A percentile compares a stretch with the other conserved stretches of the same genome.
Conservation (phyloP, 1,139 yeast species). For the Geotrichum australiense region DNA sequence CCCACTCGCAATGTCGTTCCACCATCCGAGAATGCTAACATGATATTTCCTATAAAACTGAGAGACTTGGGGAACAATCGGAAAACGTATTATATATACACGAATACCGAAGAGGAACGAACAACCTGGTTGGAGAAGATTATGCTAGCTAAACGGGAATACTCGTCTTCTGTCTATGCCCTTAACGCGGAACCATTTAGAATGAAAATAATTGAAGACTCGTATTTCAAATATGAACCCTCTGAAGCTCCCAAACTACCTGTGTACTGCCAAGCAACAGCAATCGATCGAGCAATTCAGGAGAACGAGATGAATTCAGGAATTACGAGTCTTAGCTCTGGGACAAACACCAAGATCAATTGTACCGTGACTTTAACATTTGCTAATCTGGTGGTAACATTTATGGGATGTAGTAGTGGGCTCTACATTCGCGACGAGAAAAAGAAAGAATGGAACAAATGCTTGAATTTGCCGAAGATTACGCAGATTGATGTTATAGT, state of each 20-base stretch:
- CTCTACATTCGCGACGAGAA: slow-evolving; percentile 36
- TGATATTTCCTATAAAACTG: slow-evolving; percentile 41
- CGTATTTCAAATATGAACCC: slow-evolving; percentile 59
- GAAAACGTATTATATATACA: slow-evolving; percentile 51
- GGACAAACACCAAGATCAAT: slow-evolving; percentile 30
- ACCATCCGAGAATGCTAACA: slow-evolving; percentile 26
- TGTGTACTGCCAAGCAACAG: slow-evolving; percentile 56
- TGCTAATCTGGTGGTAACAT: slow-evolving; percentile 35
- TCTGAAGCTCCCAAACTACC: slow-evolving; percentile 54
- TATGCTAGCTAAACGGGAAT: slow-evolving; percentile 47
- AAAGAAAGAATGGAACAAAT: slow-evolving; percentile 48
- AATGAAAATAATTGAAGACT: slow-evolving; percentile 48
- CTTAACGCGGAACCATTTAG: slow-evolving; percentile 49
- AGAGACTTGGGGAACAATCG: slow-evolving; percentile 39
- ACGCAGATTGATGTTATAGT: slow-evolving; percentile 58
- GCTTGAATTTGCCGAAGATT: slow-evolving; percentile 49
- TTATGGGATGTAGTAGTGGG: slow-evolving; percentile 44
- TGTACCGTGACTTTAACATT: slow-evolving; percentile 32
- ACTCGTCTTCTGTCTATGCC: slow-evolving; percentile 40
- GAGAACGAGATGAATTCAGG: slow-evolving; percentile 19
- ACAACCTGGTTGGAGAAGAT: slow-evolving; percentile 52
- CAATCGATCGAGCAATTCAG: slow-evolving; percentile 46
- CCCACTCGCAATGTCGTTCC: slow-evolving; percentile 3
- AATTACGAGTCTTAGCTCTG: slow-evolving; percentile 8
- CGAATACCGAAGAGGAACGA: slow-evolving; percentile 39